These are phyloP conservation scores for Euryodendron excelsum DNA, from an alignment of 148 eudicot genomes.

Conservation along the genomic window DNA sequence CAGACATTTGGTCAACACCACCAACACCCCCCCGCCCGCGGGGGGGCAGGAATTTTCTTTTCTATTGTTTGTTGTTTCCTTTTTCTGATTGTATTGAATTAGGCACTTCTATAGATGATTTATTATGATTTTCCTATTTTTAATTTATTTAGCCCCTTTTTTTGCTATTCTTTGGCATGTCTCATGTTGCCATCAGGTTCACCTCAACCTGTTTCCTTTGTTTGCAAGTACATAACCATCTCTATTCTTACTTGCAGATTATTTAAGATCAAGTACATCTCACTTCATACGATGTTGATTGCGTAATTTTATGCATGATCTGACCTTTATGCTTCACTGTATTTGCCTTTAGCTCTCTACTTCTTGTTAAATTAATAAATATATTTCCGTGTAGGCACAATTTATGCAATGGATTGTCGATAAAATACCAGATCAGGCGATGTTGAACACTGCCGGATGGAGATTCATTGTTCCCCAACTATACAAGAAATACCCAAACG, in stretches of 20 bases:
- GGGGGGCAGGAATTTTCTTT: no score
- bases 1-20: no score
- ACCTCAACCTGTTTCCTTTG: background rate
- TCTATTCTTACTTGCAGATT: background rate
- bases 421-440: constrained; percentile 65
- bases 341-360: background rate
- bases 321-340: background rate
- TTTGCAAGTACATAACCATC: background rate
- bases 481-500: constrained; percentile 71
- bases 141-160: no score
- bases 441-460: constrained; percentile 81
- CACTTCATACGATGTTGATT: background rate
- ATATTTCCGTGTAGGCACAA: constrained; percentile 42
- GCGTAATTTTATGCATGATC: background rate
- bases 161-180: background rate
- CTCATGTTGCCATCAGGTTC: background rate
- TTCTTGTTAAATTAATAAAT: background rate
- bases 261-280: background rate
- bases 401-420: constrained; percentile 71
- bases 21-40: no score
- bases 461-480: constrained; percentile 75
- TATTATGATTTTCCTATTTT: no score
- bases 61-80: no score
- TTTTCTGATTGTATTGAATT: no score
- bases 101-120: no score